Base-by-base conservation (phyloP, 2,329 filamentous ascomycete species). In the Pseudodiploospora longispora region DNA sequence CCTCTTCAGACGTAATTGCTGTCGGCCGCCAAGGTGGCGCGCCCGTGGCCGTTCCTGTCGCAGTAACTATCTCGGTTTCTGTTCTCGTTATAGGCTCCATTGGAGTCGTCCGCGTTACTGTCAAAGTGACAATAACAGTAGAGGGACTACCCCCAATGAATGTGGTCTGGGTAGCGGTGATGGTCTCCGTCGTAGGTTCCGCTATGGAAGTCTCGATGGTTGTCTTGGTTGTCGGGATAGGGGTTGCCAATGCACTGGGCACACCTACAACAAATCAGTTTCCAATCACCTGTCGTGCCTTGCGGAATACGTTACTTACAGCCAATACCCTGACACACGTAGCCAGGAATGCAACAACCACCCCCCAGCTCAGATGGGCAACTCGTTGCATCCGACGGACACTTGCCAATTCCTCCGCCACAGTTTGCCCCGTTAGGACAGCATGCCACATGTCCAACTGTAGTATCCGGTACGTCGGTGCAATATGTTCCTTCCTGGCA, bases 281-380 rank as follows among this genome's bases (percentile, higher is more conserved):
- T 52, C 43, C 19, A 41, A 33, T 37, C 29, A 35, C 44, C 30
- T 31, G 9, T 4, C 19, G 8, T 31, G 2, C 19, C 27, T 10
- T 29, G 38, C 34, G 6, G 27, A 6, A 4, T 6, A n/a, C 10
- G 44, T 29, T 48, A 75, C 71, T 74, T 66, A 82, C 86, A 91
- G 27, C 85, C 86, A 45, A 82, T 67, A 12, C 81, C 81, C 46
- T 78, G 70, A 54, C 86, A 91, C 2, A 76, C 69, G 55, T 79
- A 89, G 4, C 83, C 84, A 0, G 80, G 70, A 8, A 89, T 79
- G 59, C 86, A 91, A 57, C 86, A 91, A 3, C 85, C 86, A 10
- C 85, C 85, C 3, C 85, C 85, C 0, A 82, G 60, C 31, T 74
- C 72, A 6, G 76, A 70, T 0, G 80, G 70, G 58, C 86, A 91